A percentile compares a stretch with the other conserved stretches of the same genome.
phyloP scores from a whole-genome alignment of 2,329 filamentous ascomycete species.

The Cytospora schulzeri region DNA sequence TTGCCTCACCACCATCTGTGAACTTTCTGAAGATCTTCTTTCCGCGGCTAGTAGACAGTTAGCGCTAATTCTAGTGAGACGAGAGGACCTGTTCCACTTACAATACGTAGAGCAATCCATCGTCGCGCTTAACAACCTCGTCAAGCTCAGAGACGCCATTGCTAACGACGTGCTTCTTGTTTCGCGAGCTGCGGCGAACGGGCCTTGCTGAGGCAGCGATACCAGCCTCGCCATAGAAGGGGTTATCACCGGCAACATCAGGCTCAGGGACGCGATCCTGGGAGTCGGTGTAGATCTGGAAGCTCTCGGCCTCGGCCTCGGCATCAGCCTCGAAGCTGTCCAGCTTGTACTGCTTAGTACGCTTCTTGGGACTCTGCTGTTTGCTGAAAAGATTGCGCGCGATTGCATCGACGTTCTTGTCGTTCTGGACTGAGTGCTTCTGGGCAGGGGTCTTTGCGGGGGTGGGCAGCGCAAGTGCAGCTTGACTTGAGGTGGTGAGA shows the following conservation, averaged over 20 bases:
- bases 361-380: constrained; percentile 58
- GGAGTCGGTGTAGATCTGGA: constrained; percentile 76
- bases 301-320: constrained; percentile 51
- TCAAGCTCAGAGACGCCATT: constrained; percentile 60
- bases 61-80: background rate
- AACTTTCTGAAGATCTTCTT: constrained; percentile 78
- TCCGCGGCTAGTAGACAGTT: constrained; percentile 61
- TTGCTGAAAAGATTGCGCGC: constrained; percentile 63
- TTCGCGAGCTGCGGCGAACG: constrained; percentile 58
- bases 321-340: constrained; percentile 58
- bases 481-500: constrained; percentile 37
- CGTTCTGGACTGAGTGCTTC: constrained; percentile 58
- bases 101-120: constrained; percentile 78
- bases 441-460: constrained; percentile 74
- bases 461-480: constrained; percentile 63
- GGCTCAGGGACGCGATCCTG: constrained; percentile 74
- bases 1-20: constrained; percentile 43
- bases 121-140: constrained; percentile 63
- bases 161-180: constrained; percentile 52
- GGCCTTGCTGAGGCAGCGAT: constrained; percentile 43
- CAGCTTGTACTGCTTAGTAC: constrained; percentile 59
- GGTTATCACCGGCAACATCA: constrained; percentile 69
- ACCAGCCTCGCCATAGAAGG: constrained; percentile 62
- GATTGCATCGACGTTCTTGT: constrained; percentile 54
- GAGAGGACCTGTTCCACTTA: constrained; percentile 50